A percentile compares a stretch with the other conserved stretches of the same genome.
Conservation (phyloP, 768 basidiomycete genomes). For the Kwoniella shandongensis region DNA sequence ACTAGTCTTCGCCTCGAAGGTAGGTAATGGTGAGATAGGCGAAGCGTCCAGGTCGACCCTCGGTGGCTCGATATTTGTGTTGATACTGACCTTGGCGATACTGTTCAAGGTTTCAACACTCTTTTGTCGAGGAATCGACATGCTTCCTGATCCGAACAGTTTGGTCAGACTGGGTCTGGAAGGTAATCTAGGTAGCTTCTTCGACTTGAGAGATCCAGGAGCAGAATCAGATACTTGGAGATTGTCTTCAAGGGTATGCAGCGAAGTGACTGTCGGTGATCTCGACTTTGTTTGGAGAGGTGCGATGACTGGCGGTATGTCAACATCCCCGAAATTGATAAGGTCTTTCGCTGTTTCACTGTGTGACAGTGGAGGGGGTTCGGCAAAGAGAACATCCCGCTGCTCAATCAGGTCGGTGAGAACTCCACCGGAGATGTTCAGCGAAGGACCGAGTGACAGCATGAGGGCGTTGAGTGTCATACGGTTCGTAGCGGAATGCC, state of each 20-base stretch:
- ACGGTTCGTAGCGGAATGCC: conserved; percentile 70
- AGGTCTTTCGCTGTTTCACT: conserved; percentile 23
- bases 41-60: conserved; percentile 33
- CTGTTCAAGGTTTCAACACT: conserved; percentile 14
- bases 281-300: background rate
- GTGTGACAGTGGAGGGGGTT: conserved; percentile 25
- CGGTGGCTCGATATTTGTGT: conserved; percentile 28
- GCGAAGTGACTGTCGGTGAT: background rate
- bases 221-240: background rate
- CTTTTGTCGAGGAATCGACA: conserved; percentile 4
- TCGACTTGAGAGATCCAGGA: conserved; percentile 11
- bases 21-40: conserved; percentile 24
- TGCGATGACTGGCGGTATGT: conserved; percentile 13
- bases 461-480: conserved; percentile 90
- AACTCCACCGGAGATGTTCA: conserved; percentile 46
- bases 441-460: conserved; percentile 75
- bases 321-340: conserved; percentile 41
- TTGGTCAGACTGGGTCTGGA: conserved; percentile 36
- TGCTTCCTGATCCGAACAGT: conserved; percentile 23
- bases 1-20: conserved; percentile 13
- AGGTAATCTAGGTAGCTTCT: conserved; percentile 22
- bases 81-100: conserved; percentile 13
- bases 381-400: conserved; percentile 33
- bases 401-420: conserved; percentile 42
- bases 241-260: background rate